Base-by-base conservation (phyloP, 352 stramenopile species). In the Phytophthora pisi region DNA sequence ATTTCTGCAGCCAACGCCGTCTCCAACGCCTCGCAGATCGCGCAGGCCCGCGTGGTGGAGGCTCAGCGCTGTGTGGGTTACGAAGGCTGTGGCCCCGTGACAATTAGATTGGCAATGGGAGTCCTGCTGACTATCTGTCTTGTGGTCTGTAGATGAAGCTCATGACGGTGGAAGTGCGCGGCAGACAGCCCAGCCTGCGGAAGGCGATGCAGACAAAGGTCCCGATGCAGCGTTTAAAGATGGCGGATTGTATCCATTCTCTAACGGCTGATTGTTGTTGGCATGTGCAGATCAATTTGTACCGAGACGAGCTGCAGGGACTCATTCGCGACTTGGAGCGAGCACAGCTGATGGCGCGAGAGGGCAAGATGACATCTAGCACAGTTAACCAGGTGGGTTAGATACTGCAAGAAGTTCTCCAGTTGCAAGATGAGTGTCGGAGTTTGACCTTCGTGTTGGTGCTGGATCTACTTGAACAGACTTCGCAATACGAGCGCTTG, bases 121-220 rank as follows among this genome's bases (percentile, higher is more conserved):
- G 49, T 36, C 16, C 3, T n/a, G 30, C 31, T 64, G 36, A 61
- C 5, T 49, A 6, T 49, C 49, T 42, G 36, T 47, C 26, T 45
- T 36, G 47, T 8, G 18, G 15, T 20, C 45, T 64, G 31, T 57
- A 92, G 84, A 86, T 94, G 57, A 92, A 92, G 45, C 75, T 92
- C 34, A 92, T 94, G 86, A 88, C 81, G 42, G 75, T 92, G 56
- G 83, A 92, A 72, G 77, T 92, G 56, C 78, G 86, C 15, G 83
- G 86, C 9, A 83, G 88, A 54, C 56, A 77, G 16, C 83, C 84
- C 3, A 81, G 71, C 38, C 50, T 88, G 38, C 74, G 82, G 40
- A 93, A 91, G 64, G 77, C 75, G 5, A 92, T 93, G 86, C 86
- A 93, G 57, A 60, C 77, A 16, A 93, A 93, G 72, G 85, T 79